phyloP scores from a whole-genome alignment of 108 stramenopile genomes.

The Pseudonitzschia multistriata region DNA sequence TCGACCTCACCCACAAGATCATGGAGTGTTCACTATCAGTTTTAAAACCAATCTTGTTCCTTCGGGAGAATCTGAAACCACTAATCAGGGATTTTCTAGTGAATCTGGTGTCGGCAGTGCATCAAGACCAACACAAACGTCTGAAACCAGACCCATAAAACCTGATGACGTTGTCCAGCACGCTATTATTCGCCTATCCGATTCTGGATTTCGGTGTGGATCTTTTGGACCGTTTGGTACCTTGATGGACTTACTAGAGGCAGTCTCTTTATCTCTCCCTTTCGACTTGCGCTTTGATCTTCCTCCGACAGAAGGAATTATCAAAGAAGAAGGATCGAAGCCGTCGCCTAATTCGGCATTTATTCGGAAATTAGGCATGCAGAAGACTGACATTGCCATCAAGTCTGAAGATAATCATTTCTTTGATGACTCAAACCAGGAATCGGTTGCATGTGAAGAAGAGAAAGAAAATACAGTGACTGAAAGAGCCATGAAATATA shows the following conservation, averaged over 20 bases:
- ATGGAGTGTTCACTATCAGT: constrained; percentile 85
- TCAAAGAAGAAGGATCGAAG: constrained; percentile 70
- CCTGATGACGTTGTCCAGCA: constrained; percentile 85
- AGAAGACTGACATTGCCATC: constrained; percentile 17
- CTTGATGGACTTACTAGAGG: constrained; percentile 73
- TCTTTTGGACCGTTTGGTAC: constrained; percentile 86
- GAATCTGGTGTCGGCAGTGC: constrained; percentile 7
- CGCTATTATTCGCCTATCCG: constrained; percentile 82
- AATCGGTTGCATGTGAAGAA: neutral
- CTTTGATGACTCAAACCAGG: neutral
- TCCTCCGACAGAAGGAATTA: constrained; percentile 75
- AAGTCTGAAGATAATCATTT: neutral
- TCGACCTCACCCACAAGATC: constrained; percentile 80
- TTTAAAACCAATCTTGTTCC: constrained; percentile 84
- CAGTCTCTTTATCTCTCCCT: constrained; percentile 81
- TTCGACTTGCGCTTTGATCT: constrained; percentile 75
- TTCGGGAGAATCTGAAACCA: constrained; percentile 25
- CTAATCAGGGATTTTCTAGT: constrained; percentile 9
- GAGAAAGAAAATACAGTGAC: neutral
- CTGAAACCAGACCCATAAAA: constrained; percentile 39
- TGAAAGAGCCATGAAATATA: neutral
- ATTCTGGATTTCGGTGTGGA: constrained; percentile 86
- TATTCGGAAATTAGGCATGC: constrained; percentile 65
- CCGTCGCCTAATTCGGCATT: constrained; percentile 77
- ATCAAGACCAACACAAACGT: constrained; percentile 16